Evolutionary conservation across 805 yeast species (phyloP).

Genomic region (Zygosaccharomyces gambellarensis): DNA sequence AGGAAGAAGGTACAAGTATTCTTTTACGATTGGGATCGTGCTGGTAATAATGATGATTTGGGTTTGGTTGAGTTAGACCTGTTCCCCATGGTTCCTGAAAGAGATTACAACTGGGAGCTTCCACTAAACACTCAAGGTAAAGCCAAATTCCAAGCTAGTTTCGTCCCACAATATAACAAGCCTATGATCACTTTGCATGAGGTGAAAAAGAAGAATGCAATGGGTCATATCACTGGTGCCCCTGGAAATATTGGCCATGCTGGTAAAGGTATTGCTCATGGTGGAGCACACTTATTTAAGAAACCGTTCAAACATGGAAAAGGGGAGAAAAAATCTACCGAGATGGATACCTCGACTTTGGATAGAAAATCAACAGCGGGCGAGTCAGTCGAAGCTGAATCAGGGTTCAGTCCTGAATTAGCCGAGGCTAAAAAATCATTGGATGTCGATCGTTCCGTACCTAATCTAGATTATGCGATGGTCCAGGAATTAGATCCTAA

Average conservation of each 20-base stretch:
- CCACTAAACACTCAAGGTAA: slow-evolving; percentile 62
- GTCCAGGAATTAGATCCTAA: slow-evolving; percentile 19
- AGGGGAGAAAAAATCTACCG: slow-evolving; percentile 4
- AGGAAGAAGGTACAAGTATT: slow-evolving; percentile 46
- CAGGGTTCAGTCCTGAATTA: slow-evolving; percentile 6
- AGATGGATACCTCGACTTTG: neutral
- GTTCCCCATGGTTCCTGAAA: slow-evolving; percentile 42
- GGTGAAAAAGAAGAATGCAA: slow-evolving; percentile 32
- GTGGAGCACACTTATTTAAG: slow-evolving; percentile 36
- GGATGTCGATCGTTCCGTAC: slow-evolving; percentile 29
- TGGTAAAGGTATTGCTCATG: slow-evolving; percentile 38
- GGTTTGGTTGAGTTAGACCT: slow-evolving; percentile 52
- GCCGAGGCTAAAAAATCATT: slow-evolving; percentile 15
- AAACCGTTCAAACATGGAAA: slow-evolving; percentile 17
- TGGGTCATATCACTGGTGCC: slow-evolving; percentile 35
- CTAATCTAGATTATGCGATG: slow-evolving; percentile 28
- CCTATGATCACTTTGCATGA: slow-evolving; percentile 46
- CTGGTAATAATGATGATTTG: slow-evolving; percentile 60
- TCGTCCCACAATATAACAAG: slow-evolving; percentile 61
- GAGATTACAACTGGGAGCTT: slow-evolving; percentile 43
- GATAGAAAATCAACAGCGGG: slow-evolving; percentile 6
- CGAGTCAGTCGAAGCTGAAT: slow-evolving; percentile 1
- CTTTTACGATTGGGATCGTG: slow-evolving; percentile 73
- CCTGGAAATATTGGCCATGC: slow-evolving; percentile 37
- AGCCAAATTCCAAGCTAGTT: slow-evolving; percentile 49